Percentiles rank a stretch among this genome's conserved stretches.
Evolutionary conservation across 1,139 yeast genomes (phyloP).

Genomic region (Meyerozyma elateridarum): DNA sequence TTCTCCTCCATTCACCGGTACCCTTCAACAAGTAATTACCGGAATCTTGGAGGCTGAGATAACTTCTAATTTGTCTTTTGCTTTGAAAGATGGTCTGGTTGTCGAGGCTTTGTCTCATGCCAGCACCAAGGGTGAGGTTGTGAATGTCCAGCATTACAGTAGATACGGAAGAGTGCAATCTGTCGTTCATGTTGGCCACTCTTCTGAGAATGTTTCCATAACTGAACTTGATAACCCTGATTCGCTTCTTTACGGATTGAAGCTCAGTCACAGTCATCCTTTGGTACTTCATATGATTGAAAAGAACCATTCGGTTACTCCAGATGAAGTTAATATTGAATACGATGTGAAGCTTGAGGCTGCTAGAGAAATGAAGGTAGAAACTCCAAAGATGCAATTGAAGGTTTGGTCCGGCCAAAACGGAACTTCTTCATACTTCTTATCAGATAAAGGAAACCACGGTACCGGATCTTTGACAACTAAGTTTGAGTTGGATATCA

Average conservation of each 20-base stretch:
- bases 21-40: constrained; percentile 32
- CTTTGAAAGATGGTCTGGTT: constrained; percentile 29
- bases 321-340: constrained; percentile 16
- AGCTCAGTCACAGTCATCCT: constrained; percentile 17
- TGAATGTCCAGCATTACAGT: constrained; percentile 30
- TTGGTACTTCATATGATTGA: constrained; percentile 15
- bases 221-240: background rate
- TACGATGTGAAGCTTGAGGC: constrained; percentile 14
- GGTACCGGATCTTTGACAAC: constrained; percentile 44
- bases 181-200: constrained; percentile 25
- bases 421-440: constrained; percentile 45
- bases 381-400: constrained; percentile 18
- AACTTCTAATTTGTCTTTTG: constrained; percentile 27
- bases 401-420: constrained; percentile 23
- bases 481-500: constrained; percentile 30
- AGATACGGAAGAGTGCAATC: constrained; percentile 28
- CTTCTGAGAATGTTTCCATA: constrained; percentile 7
- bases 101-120: constrained; percentile 24
- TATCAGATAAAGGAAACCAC: constrained; percentile 46
- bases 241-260: background rate
- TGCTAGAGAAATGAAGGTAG: constrained; percentile 15
- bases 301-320: constrained; percentile 8
- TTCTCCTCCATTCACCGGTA: constrained; percentile 29
- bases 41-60: constrained; percentile 28
- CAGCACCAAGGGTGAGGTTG: constrained; percentile 24